phyloP scores from a whole-genome alignment of 441 rosid genomes.

The Flueggea neowawraea region DNA sequence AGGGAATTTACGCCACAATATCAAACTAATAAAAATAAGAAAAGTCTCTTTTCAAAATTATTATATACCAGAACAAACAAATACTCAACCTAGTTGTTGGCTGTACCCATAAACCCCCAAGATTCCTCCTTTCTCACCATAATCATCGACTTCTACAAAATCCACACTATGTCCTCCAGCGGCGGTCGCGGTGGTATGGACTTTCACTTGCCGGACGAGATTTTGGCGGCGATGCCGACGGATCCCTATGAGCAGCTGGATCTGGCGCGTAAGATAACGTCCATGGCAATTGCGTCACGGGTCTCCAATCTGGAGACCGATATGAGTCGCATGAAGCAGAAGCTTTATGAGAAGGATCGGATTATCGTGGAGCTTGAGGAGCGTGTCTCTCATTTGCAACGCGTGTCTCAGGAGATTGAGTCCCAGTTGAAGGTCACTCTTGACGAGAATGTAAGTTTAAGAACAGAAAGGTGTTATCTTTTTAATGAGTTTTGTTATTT shows the following conservation, averaged over 20 bases:
- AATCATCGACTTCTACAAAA: slow-evolving; percentile 3
- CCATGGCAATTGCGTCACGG: slow-evolving; percentile 86
- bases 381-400: slow-evolving; percentile 44
- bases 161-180: slow-evolving; percentile 22
- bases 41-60: neutral
- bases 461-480: neutral
- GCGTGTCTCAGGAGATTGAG: slow-evolving; percentile 47
- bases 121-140: neutral
- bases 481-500: neutral
- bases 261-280: slow-evolving; percentile 86
- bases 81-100: neutral
- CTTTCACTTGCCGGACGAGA: slow-evolving; percentile 64
- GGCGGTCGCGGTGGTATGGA: slow-evolving; percentile 47
- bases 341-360: slow-evolving; percentile 60
- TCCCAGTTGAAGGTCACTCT: slow-evolving; percentile 45
- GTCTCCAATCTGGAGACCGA: slow-evolving; percentile 77
- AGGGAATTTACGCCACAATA: slow-evolving; percentile 21
- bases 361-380: slow-evolving; percentile 54
- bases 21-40: slow-evolving; percentile 5
- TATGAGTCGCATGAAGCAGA: slow-evolving; percentile 45
- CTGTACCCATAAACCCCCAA: neutral
- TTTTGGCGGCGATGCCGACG: slow-evolving; percentile 66
- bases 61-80: neutral
- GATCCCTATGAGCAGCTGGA: slow-evolving; percentile 90
- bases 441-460: slow-evolving; percentile 63